phyloP scores from a whole-genome alignment of 768 basidiomycete species.

The Naganishia onofrii region DNA sequence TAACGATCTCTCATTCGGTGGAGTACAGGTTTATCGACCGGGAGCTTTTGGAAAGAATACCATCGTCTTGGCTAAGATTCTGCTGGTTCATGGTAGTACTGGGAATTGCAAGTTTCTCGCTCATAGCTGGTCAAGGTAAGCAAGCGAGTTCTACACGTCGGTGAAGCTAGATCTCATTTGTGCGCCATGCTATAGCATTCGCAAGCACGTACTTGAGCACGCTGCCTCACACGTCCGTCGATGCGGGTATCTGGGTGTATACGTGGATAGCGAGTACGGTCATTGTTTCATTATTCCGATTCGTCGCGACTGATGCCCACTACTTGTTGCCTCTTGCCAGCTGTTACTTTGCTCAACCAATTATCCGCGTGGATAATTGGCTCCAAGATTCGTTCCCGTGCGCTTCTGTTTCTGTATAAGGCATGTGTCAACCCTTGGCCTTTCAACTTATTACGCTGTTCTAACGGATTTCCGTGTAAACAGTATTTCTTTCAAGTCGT shows the following conservation, averaged over 20 bases:
- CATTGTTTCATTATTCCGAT: background rate
- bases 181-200: constrained; percentile 48
- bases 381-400: constrained; percentile 52
- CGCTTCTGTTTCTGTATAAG: constrained; percentile 54
- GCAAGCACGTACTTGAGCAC: constrained; percentile 54
- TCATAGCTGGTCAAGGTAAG: constrained; percentile 55
- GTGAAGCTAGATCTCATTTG: background rate
- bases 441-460: background rate
- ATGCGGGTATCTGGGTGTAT: constrained; percentile 55
- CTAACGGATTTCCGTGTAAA: background rate
- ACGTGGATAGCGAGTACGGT: constrained; percentile 52
- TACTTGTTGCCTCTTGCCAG: constrained; percentile 26
- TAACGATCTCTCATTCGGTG: background rate
- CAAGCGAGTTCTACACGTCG: background rate
- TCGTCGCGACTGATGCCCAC: background rate
- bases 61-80: constrained; percentile 54
- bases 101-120: constrained; percentile 52
- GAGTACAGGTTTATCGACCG: constrained; percentile 51
- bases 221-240: constrained; percentile 53
- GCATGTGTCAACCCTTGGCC: constrained; percentile 31
- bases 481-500: constrained; percentile 48
- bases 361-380: constrained; percentile 53
- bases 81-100: constrained; percentile 55
- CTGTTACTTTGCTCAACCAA: constrained; percentile 46
- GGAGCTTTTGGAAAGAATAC: constrained; percentile 50